These are phyloP conservation scores for Arthrobotrys iridis DNA, from an alignment of 2,329 filamentous ascomycete genomes.

Conservation along the genomic window DNA sequence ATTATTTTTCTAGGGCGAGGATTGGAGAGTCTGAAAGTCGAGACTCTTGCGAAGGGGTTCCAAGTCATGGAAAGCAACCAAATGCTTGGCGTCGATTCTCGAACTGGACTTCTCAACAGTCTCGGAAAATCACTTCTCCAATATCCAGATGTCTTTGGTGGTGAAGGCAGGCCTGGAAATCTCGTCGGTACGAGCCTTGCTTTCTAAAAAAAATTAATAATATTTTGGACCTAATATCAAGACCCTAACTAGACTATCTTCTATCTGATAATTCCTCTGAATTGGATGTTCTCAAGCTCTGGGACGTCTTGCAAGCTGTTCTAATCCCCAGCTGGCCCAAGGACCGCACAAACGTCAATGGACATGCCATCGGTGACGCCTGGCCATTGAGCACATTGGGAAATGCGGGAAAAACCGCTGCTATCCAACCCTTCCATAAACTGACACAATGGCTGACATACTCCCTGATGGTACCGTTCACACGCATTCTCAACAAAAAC, in stretches of 20 bases:
- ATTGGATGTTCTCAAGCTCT: slow-evolving; percentile 84
- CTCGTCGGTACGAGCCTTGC: slow-evolving; percentile 8
- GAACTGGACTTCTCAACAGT: slow-evolving; percentile 83
- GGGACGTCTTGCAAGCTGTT: slow-evolving; percentile 88
- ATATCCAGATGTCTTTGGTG: slow-evolving; percentile 16
- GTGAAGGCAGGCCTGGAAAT: slow-evolving; percentile 25
- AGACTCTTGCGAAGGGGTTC: slow-evolving; percentile 61
- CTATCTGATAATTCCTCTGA: slow-evolving; percentile 82
- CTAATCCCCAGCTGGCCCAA: slow-evolving; percentile 87
- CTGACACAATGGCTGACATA: slow-evolving; percentile 95
- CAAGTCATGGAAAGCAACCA: slow-evolving; percentile 64
- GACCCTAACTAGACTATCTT: slow-evolving; percentile 81
- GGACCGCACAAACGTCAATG: slow-evolving; percentile 85
- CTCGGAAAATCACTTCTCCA: slow-evolving; percentile 91
- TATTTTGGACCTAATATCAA: not conserved
- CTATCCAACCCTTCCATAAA: slow-evolving; percentile 82
- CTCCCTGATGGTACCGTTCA: slow-evolving; percentile 91
- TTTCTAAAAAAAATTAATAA: too few relatives aligned
- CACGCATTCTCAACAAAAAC: slow-evolving; percentile 78
- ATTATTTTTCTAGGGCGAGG: slow-evolving; percentile 77
- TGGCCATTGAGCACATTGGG: slow-evolving; percentile 88
- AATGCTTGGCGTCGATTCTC: slow-evolving; percentile 64
- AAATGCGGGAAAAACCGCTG: slow-evolving; percentile 67
- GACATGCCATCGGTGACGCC: slow-evolving; percentile 88
- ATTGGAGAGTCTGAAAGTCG: slow-evolving; percentile 66